A percentile compares a stretch with the other conserved stretches of the same genome.
These are phyloP conservation scores for Pisolithus marmoratus DNA, from an alignment of 768 basidiomycete genomes.

Conservation along the genomic window DNA sequence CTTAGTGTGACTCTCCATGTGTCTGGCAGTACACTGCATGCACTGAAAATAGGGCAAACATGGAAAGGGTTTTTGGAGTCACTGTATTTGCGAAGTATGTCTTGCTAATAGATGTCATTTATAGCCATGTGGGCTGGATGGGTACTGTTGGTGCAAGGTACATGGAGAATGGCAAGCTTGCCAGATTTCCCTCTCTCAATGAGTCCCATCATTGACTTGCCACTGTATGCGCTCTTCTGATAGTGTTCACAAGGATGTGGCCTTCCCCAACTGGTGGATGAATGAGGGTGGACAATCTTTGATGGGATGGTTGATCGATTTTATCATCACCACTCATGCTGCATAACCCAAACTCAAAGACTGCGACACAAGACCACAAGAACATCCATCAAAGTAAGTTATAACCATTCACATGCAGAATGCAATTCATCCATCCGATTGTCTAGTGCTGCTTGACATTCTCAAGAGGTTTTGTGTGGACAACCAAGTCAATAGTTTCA, in stretches of 20 bases:
- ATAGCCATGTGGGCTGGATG: constrained; percentile 91
- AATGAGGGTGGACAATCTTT: constrained; percentile 99
- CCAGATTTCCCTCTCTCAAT: constrained; percentile 55
- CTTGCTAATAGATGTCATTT: constrained; percentile 2
- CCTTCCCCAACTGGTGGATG: constrained; percentile 98
- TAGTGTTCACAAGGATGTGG: constrained; percentile 52
- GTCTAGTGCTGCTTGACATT: constrained; percentile 62
- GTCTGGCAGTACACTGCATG: too few species aligned
- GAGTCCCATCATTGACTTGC: constrained; percentile 83
- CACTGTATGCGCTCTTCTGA: constrained; percentile 30
- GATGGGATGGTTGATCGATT: constrained; percentile 92
- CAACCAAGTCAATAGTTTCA: constrained; percentile 50
- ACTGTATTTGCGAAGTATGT: neutral
- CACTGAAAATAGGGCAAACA: too few species aligned
- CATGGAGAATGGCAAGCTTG: constrained; percentile 46
- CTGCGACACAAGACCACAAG: constrained; percentile 46
- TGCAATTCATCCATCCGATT: neutral
- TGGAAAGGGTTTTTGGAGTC: too few species aligned
- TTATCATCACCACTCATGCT: constrained; percentile 88
- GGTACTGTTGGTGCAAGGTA: constrained; percentile 88
- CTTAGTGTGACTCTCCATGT: too few species aligned
- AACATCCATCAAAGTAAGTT: constrained; percentile 52
- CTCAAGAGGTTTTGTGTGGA: constrained; percentile 63
- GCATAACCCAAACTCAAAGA: constrained; percentile 71
- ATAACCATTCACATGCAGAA: neutral